Evolutionary conservation across 352 stramenopile species (phyloP).

Genomic region (Phytophthora vignae): DNA sequence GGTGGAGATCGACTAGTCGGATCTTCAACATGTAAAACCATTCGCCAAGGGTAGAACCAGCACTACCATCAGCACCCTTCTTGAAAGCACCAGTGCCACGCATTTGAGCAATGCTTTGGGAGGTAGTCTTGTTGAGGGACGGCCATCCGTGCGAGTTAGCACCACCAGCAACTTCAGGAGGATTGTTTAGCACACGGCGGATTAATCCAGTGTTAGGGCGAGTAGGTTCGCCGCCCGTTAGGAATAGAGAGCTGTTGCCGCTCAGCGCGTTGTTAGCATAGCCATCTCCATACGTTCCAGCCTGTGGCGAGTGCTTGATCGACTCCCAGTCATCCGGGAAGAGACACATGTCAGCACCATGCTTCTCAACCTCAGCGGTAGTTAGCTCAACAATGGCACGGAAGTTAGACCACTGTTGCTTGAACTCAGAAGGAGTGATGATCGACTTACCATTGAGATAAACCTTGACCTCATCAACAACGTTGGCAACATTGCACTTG

Average conservation of each 20-base stretch:
- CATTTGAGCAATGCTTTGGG: conserved; percentile 4
- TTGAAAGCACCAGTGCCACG: not conserved
- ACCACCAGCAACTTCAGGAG: not conserved
- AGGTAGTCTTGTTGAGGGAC: not conserved
- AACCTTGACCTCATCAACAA: not conserved
- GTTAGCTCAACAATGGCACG: not conserved
- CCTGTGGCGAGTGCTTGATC: no score
- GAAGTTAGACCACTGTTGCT: not conserved
- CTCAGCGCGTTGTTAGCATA: not conserved
- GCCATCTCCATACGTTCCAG: not conserved
- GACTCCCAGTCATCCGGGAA: not conserved
- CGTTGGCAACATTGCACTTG: not conserved
- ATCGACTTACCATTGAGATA: not conserved
- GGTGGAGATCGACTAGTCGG: not conserved
- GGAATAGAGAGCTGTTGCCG: not conserved
- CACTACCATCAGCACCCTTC: not conserved
- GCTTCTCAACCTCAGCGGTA: not conserved
- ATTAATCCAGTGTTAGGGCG: not conserved
- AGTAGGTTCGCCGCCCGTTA: not conserved
- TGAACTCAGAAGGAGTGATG: not conserved
- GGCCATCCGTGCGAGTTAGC: not conserved
- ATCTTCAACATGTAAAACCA: conserved; percentile 1
- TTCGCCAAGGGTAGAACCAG: not conserved
- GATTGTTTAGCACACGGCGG: not conserved
- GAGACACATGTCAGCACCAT: not conserved